Evolutionary conservation across 768 basidiomycete species (phyloP), one percentile per base, ranked within the genome.

Genomic region (Podaxis sp.): DNA sequence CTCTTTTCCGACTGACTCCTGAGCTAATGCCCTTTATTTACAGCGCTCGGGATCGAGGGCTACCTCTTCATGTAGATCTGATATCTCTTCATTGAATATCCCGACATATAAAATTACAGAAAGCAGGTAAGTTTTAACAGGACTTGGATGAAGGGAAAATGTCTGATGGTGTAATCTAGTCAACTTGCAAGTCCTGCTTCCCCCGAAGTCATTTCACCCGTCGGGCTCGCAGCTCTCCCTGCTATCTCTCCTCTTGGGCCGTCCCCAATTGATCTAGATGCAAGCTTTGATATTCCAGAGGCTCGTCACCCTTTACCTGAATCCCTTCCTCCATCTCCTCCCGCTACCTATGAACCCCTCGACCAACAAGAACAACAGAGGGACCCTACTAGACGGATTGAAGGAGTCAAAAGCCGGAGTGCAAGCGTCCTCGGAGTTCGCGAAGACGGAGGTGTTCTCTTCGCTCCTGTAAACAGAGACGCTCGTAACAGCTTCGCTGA

Each of bases 171-270:
- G 11, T 37, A 22, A 12, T 56, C 30, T 51, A 72, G 70, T 56
- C 68, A 68, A 60, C 69, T 66, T 49, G 50, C 55, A 24, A 67
- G 65, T 64, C 68, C 65, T 26, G 64, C 48, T 33, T 76, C 76
- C 7, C 78, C 76, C 0, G 72, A 75, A 15, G 73, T 78, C 12
- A 58, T 58, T 20, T 78, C 78, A 10, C 78, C 77, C 0, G 55
- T 71, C 28, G 77, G 72, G n/a, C 71, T 80, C 7, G 72, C 68
- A 2, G 56, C 67, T 5, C 67, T 80, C 8, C 77, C 77, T 0
- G 44, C 58, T 1, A 71, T 77, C 22, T 77, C 76, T 4, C 77
- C 78, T 10, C 66, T 78, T 8, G 66, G 70, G 1, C 62, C 72
- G 3, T 76, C 75, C 0, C 75, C 76, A 0, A 62, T 75, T n/a